phyloP scores from a whole-genome alignment of 768 basidiomycete genomes.

The Boletellus emodensis region DNA sequence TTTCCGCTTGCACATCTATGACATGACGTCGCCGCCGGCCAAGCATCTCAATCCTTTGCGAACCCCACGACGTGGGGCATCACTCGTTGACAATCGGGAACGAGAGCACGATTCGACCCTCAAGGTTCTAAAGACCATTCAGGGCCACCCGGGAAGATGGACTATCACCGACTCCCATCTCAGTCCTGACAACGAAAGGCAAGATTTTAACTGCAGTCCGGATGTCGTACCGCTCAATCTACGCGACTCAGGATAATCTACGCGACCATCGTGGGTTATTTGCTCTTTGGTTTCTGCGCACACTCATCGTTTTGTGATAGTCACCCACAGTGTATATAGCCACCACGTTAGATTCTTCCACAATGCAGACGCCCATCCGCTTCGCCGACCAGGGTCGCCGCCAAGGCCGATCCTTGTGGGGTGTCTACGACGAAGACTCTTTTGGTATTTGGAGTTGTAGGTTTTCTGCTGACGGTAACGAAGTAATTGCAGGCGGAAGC shows the following conservation, averaged over 20 bases:
- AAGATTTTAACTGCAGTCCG: slow-evolving; percentile 44
- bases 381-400: slow-evolving; percentile 49
- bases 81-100: slow-evolving; percentile 24
- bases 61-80: slow-evolving; percentile 15
- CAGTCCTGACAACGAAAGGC: slow-evolving; percentile 85
- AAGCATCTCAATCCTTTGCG: slow-evolving; percentile 16
- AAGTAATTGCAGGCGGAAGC: slow-evolving; percentile 89
- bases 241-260: slow-evolving; percentile 72
- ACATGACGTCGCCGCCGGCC: slow-evolving; percentile 52
- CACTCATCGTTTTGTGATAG: slow-evolving; percentile 35
- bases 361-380: slow-evolving; percentile 57
- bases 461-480: slow-evolving; percentile 94
- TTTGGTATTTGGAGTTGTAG: slow-evolving; percentile 91
- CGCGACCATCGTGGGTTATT: slow-evolving; percentile 65
- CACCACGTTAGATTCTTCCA: slow-evolving; percentile 59
- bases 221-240: slow-evolving; percentile 22
- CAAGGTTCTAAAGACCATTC: slow-evolving; percentile 58
- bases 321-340: slow-evolving; percentile 73
- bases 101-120: slow-evolving; percentile 48
- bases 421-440: slow-evolving; percentile 37
- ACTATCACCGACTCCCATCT: slow-evolving; percentile 94
- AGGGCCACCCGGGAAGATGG: slow-evolving; percentile 78
- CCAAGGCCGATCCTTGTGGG: slow-evolving; percentile 30
- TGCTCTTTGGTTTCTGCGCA: background rate
- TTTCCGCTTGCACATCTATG: slow-evolving; percentile 87